Conservation (phyloP, 495 filamentous ascomycete genomes). For the Parmelia sp. region DNA sequence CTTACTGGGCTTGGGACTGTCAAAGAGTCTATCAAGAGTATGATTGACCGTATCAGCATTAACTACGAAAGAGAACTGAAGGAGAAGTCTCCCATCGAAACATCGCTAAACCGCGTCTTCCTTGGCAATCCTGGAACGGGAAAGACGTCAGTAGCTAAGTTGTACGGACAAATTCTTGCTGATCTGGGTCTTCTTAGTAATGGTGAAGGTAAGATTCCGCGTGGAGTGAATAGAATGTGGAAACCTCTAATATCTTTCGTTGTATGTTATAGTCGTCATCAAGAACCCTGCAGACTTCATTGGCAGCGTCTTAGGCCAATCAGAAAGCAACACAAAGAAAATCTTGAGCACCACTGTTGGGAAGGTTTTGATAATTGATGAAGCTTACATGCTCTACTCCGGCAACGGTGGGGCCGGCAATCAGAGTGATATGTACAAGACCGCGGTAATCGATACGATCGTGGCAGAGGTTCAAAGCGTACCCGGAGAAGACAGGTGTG, state of each 20-base stretch:
- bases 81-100: conserved; percentile 50
- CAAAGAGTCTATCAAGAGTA: conserved; percentile 51
- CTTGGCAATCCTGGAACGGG: conserved; percentile 66
- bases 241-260: background rate
- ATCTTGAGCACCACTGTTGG: conserved; percentile 60
- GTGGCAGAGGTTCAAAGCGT: conserved; percentile 75
- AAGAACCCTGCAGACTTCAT: conserved; percentile 73
- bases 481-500: conserved; percentile 71
- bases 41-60: conserved; percentile 52
- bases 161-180: conserved; percentile 61
- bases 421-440: conserved; percentile 51
- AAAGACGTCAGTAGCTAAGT: conserved; percentile 69
- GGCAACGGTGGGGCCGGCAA: conserved; percentile 26
- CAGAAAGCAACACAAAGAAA: conserved; percentile 64
- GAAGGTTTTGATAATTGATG: conserved; percentile 73
- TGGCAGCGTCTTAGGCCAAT: conserved; percentile 55
- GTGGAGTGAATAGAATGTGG: background rate
- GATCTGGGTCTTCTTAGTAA: conserved; percentile 55
- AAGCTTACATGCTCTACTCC: conserved; percentile 56
- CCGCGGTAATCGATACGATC: conserved; percentile 68
- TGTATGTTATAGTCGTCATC: conserved; percentile 44
- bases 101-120: conserved; percentile 65
- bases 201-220: conserved; percentile 48
- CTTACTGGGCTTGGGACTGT: conserved; percentile 57
- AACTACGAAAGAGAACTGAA: conserved; percentile 60